Evolutionary conservation across 495 filamentous ascomycete genomes (phyloP).

Genomic region (Tuber magnatum): DNA sequence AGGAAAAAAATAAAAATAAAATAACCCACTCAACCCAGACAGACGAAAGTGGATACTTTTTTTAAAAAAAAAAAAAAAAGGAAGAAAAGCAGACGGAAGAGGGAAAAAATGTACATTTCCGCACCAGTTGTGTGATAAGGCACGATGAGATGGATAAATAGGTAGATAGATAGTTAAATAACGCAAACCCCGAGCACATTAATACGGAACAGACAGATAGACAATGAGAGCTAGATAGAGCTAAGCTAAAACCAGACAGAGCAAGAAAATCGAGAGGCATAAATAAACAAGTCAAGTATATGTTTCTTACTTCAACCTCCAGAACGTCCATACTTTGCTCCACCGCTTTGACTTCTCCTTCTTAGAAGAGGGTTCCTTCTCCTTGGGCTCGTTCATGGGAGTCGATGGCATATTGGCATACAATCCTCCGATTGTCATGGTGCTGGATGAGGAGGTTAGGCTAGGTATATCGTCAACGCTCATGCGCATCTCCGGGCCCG

Average conservation of each 20-base stretch:
- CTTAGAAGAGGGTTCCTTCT: conserved; percentile 27
- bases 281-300: neutral
- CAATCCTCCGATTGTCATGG: conserved; percentile 39
- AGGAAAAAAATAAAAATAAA: neutral
- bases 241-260: neutral
- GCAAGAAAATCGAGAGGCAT: neutral
- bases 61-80: neutral
- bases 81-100: neutral
- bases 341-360: conserved; percentile 38
- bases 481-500: conserved; percentile 41
- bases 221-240: neutral
- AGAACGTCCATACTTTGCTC: conserved; percentile 40
- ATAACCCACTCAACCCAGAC: neutral
- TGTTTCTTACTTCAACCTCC: conserved; percentile 34
- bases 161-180: neutral
- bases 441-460: conserved; percentile 39
- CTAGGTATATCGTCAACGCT: conserved; percentile 41
- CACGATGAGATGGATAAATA: neutral
- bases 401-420: conserved; percentile 39
- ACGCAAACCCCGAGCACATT: neutral
- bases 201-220: neutral
- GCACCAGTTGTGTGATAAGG: neutral
- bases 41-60: neutral
- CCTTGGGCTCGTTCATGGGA: conserved; percentile 23
- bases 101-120: conserved; percentile 5